A percentile compares a stretch with the other conserved stretches of the same genome.
phyloP scores from a whole-genome alignment of 139 green algal genomes.

The Haematococcus lacustris region DNA sequence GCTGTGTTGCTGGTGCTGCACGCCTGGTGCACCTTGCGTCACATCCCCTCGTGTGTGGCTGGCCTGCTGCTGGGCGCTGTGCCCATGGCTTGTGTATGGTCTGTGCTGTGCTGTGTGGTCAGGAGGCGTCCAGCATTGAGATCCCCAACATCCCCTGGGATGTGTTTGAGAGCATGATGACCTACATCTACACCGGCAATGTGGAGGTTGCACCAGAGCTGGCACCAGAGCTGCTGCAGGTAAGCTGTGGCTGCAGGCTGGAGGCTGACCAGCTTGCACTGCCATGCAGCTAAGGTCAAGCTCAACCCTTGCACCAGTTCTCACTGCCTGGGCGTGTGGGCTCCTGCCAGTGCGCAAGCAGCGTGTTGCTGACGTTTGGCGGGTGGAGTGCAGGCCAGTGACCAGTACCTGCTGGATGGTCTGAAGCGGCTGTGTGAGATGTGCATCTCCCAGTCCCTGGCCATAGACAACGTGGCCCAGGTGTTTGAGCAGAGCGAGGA shows the following conservation, averaged over 20 bases:
- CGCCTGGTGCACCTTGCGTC: neutral
- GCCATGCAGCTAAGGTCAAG: too few relatives aligned
- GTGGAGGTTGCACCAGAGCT: conserved; percentile 39
- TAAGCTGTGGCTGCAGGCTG: too few relatives aligned
- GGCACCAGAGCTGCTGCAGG: conserved; percentile 50
- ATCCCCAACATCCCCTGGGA: conserved; percentile 88
- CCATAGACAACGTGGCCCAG: conserved; percentile 66
- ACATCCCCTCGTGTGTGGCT: too few relatives aligned
- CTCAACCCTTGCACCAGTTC: too few relatives aligned
- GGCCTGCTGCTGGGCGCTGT: too few relatives aligned
- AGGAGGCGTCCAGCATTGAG: conserved; percentile 73
- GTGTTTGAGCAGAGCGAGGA: conserved; percentile 78
- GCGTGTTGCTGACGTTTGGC: too few relatives aligned
- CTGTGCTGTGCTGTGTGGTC: too few relatives aligned
- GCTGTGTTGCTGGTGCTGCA: too few relatives aligned
- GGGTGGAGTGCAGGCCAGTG: conserved; percentile 48
- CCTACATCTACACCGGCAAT: conserved; percentile 86
- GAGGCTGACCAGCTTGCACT: too few relatives aligned
- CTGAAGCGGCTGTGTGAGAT: conserved; percentile 91
- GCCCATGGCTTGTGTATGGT: too few relatives aligned
- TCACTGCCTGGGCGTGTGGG: neutral
- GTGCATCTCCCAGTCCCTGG: conserved; percentile 65
- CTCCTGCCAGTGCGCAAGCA: too few relatives aligned
- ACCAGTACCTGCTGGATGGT: conserved; percentile 94
- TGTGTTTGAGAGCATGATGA: conserved; percentile 88